Percentiles rank a stretch among this genome's conserved stretches.
Evolutionary conservation across 768 basidiomycete genomes (phyloP).

Genomic region (Boletus eberwhitei): DNA sequence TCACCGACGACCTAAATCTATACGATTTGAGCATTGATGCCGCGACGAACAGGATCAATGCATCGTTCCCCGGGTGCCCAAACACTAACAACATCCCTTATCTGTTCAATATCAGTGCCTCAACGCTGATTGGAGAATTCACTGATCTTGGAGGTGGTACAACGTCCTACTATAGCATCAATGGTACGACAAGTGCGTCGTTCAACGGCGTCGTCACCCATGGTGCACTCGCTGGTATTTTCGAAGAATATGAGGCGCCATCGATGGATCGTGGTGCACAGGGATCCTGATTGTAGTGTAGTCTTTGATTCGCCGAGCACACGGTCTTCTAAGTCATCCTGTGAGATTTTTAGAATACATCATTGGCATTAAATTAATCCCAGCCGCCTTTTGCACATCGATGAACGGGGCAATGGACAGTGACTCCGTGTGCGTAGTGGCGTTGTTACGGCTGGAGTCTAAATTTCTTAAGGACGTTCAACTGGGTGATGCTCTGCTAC

Average conservation of each 20-base stretch:
- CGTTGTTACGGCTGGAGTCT: too few relatives aligned
- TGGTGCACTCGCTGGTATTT: background rate
- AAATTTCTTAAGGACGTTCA: too few relatives aligned
- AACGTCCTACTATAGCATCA: constrained; percentile 8
- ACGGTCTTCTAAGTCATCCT: too few relatives aligned
- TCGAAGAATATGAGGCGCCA: constrained; percentile 4
- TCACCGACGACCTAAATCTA: constrained; percentile 5
- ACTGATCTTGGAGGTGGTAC: constrained; percentile 13
- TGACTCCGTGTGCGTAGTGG: too few relatives aligned
- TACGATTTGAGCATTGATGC: background rate
- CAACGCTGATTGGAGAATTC: background rate
- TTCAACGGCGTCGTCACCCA: background rate
- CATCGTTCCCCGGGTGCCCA: constrained; percentile 8
- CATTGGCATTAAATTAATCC: too few relatives aligned
- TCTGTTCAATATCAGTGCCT: constrained; percentile 5
- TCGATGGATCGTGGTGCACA: too few relatives aligned
- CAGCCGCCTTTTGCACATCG: too few relatives aligned
- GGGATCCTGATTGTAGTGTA: too few relatives aligned
- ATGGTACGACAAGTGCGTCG: constrained; percentile 6
- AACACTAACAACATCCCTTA: background rate
- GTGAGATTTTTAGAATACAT: too few relatives aligned
- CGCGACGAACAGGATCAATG: background rate
- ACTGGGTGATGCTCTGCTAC: too few relatives aligned
- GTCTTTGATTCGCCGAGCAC: too few relatives aligned
- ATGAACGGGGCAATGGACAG: too few relatives aligned